These are phyloP conservation scores for Tricladium varicosporioides DNA, from an alignment of 2,329 filamentous ascomycete genomes.

Conservation along the genomic window DNA sequence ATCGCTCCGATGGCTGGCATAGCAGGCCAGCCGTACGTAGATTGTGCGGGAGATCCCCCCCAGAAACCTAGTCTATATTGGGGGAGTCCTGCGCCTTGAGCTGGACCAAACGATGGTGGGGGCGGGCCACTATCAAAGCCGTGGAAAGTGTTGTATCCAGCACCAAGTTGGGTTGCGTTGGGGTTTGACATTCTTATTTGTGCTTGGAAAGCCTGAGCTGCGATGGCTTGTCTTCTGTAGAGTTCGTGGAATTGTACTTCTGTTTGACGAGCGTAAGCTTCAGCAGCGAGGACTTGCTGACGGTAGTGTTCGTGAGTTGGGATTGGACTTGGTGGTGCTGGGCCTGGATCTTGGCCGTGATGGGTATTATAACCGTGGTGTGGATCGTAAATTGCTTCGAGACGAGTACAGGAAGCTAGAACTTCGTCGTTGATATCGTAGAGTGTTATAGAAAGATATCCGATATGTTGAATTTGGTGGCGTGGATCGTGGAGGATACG, in stretches of 20 bases:
- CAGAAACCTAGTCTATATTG: neutral
- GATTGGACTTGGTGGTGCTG: slow-evolving; percentile 15
- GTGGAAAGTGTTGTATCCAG: slow-evolving; percentile 28
- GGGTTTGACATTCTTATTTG: no score
- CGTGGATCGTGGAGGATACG: no score
- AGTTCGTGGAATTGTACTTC: neutral
- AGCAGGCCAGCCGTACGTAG: neutral
- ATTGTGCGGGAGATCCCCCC: neutral
- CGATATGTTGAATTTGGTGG: no score
- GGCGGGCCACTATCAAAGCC: slow-evolving; percentile 27
- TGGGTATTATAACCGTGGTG: slow-evolving; percentile 19
- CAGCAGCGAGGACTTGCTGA: no score
- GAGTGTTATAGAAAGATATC: slow-evolving; percentile 12
- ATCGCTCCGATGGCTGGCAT: no score
- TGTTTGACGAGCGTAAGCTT: neutral
- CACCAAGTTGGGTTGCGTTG: no score
- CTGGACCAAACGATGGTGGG: slow-evolving; percentile 18
- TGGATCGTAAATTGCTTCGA: slow-evolving; percentile 12
- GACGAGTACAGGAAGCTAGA: slow-evolving; percentile 18
- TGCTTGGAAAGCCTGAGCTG: no score
- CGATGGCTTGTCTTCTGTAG: slow-evolving; percentile 10
- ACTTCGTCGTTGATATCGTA: slow-evolving; percentile 13
- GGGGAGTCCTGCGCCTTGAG: neutral
- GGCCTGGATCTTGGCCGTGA: slow-evolving; percentile 23
- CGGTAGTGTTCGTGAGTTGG: neutral